A percentile compares a stretch with the other conserved stretches of the same genome.
These are phyloP conservation scores for Xylariaceae sp. DNA, from an alignment of 2,329 filamentous ascomycete genomes.

Conservation along the genomic window DNA sequence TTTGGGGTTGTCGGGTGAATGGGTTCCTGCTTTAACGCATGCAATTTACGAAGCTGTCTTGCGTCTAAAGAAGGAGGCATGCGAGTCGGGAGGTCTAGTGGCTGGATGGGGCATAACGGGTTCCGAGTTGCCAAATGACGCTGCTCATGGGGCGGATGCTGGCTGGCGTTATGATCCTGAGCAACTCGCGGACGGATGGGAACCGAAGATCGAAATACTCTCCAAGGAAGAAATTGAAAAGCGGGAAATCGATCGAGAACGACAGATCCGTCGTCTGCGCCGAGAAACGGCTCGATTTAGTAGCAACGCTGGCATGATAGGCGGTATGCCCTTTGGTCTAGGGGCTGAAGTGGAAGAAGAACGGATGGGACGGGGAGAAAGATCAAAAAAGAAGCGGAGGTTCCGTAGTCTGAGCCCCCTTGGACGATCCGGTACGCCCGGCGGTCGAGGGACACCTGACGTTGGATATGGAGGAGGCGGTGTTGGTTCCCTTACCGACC, in stretches of 20 bases:
- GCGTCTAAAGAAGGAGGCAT: conserved; percentile 93
- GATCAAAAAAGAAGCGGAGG: conserved; percentile 93
- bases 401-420: conserved; percentile 88
- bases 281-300: conserved; percentile 93
- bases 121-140: conserved; percentile 84
- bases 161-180: conserved; percentile 97
- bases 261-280: conserved; percentile 84
- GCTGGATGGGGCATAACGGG: conserved; percentile 71
- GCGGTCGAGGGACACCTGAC: conserved; percentile 81
- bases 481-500: conserved; percentile 71
- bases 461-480: conserved; percentile 75
- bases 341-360: conserved; percentile 71
- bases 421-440: conserved; percentile 71
- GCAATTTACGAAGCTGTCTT: conserved; percentile 96
- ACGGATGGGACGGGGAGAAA: conserved; percentile 87
- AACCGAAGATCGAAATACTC: conserved; percentile 79
- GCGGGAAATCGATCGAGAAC: conserved; percentile 90
- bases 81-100: conserved; percentile 89
- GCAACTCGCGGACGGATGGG: conserved; percentile 83
- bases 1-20: conserved; percentile 87
- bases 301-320: conserved; percentile 80
- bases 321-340: conserved; percentile 69
- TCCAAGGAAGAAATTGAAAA: conserved; percentile 98
- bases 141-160: conserved; percentile 79
- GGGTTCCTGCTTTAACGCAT: conserved; percentile 92